A percentile compares a stretch with the other conserved stretches of the same genome.
These are phyloP conservation scores for Venturiaceae sp. DNA, from an alignment of 2,329 filamentous ascomycete genomes.

Conservation along the genomic window DNA sequence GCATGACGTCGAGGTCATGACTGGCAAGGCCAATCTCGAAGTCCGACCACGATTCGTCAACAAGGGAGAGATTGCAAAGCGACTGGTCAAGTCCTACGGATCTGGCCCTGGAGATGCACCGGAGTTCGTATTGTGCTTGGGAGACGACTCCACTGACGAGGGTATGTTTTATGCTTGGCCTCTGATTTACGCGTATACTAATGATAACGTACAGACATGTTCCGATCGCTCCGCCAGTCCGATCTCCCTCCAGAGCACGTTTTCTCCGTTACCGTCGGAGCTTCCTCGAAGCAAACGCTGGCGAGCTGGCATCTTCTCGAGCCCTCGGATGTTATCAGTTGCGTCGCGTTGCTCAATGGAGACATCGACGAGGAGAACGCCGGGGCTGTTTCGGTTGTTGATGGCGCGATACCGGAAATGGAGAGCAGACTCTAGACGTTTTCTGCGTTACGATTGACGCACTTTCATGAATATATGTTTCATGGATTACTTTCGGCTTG, in stretches of 20 bases:
- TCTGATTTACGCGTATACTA: slow-evolving; percentile 1
- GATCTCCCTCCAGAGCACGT: slow-evolving; percentile 54
- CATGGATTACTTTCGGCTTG: not conserved
- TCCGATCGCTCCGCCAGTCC: slow-evolving; percentile 62
- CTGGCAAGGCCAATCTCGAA: slow-evolving; percentile 92
- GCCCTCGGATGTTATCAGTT: slow-evolving; percentile 50
- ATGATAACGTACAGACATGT: slow-evolving; percentile 52
- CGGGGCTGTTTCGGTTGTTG: slow-evolving; percentile 29
- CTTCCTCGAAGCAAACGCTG: slow-evolving; percentile 83
- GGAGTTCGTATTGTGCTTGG: slow-evolving; percentile 77
- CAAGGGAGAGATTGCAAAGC: slow-evolving; percentile 90
- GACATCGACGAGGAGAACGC: slow-evolving; percentile 30
- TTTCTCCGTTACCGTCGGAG: slow-evolving; percentile 86
- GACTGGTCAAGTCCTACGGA: slow-evolving; percentile 65
- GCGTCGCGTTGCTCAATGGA: slow-evolving; percentile 37
- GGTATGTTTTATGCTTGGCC: slow-evolving; percentile 43
- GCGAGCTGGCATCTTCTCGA: slow-evolving; percentile 87
- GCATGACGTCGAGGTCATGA: slow-evolving; percentile 89
- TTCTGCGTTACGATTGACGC: not conserved
- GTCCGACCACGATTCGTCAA: slow-evolving; percentile 96
- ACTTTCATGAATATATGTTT: not conserved
- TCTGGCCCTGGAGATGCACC: slow-evolving; percentile 25
- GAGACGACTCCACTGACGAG: slow-evolving; percentile 96
- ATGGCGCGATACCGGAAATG: slow-evolving; percentile 25
- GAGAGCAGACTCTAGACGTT: not conserved